Evolutionary conservation across 108 stramenopile species (phyloP).

Genomic region (Stephanodiscus triporus): DNA sequence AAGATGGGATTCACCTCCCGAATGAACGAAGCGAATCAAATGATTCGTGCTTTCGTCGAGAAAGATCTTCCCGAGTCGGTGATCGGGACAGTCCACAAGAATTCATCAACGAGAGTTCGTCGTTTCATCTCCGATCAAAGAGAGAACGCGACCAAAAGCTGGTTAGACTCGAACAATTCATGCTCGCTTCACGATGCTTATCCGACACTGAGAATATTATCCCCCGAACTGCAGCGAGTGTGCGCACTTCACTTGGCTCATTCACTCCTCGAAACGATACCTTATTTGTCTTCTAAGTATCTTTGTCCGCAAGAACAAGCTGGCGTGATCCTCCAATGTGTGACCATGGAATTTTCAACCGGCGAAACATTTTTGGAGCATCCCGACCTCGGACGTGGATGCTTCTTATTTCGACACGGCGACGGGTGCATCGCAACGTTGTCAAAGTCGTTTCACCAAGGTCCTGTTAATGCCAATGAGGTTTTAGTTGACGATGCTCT

Average conservation of each 20-base stretch:
- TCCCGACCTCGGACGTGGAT: constrained; percentile 40
- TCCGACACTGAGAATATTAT: constrained; percentile 35
- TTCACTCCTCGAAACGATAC: constrained; percentile 37
- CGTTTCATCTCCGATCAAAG: constrained; percentile 39
- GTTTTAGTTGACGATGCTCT: constrained; percentile 51
- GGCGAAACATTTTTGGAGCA: constrained; percentile 37
- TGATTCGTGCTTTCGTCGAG: constrained; percentile 34
- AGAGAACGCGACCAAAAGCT: constrained; percentile 16
- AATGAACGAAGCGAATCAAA: constrained; percentile 40
- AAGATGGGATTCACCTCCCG: constrained; percentile 6
- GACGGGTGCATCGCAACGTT: constrained; percentile 12
- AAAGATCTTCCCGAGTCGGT: constrained; percentile 26
- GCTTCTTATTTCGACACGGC: constrained; percentile 33
- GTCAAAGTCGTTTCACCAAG: constrained; percentile 8
- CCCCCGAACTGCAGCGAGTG: constrained; percentile 35
- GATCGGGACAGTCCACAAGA: constrained; percentile 1
- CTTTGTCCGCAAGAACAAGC: constrained; percentile 44
- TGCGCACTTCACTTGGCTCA: constrained; percentile 37
- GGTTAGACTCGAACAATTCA: constrained; percentile 11
- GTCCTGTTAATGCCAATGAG: constrained; percentile 33
- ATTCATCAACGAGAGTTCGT: constrained; percentile 26
- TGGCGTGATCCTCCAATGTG: constrained; percentile 32
- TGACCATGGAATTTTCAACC: constrained; percentile 40
- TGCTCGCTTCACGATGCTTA: constrained; percentile 30
- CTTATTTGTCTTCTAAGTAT: constrained; percentile 55